Percentiles rank a stretch among this genome's conserved stretches.
Evolutionary conservation across 1,139 yeast genomes (phyloP).

Genomic region (Ashbya aceris): DNA sequence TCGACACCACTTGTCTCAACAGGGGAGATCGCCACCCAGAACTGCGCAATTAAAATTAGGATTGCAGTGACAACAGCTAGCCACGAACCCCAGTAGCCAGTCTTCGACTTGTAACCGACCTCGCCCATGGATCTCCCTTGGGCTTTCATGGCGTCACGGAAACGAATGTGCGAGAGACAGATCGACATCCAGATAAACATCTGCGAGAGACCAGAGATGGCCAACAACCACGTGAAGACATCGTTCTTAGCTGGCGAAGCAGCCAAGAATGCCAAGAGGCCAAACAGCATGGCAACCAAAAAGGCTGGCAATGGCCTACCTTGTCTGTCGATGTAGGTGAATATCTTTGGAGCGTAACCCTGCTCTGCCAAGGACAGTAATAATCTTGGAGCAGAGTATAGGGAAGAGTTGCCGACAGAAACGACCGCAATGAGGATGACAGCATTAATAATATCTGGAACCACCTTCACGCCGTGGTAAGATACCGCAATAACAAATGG

Average conservation of each 20-base stretch:
- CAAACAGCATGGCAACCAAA: constrained; percentile 39
- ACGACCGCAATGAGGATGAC: constrained; percentile 40
- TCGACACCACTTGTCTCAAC: constrained; percentile 23
- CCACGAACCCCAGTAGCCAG: constrained; percentile 61
- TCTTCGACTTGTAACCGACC: constrained; percentile 56
- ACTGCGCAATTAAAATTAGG: constrained; percentile 60
- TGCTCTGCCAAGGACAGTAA: constrained; percentile 49
- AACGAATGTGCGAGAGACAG: constrained; percentile 64
- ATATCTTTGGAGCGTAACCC: constrained; percentile 50
- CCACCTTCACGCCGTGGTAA: constrained; percentile 52
- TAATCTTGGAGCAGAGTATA: constrained; percentile 53
- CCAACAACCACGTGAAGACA: constrained; percentile 72
- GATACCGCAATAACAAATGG: constrained; percentile 67
- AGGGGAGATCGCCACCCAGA: constrained; percentile 21
- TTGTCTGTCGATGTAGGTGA: constrained; percentile 42
- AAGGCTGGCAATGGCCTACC: constrained; percentile 56
- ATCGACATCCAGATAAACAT: constrained; percentile 81
- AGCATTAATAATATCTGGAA: constrained; percentile 42
- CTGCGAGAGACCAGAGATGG: constrained; percentile 75
- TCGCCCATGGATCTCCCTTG: constrained; percentile 61
- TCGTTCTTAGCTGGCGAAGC: constrained; percentile 53
- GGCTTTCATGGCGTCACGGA: constrained; percentile 58
- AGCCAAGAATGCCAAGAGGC: constrained; percentile 38
- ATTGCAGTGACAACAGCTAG: constrained; percentile 56
- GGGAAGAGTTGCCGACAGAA: constrained; percentile 44